Evolutionary conservation across 2,329 filamentous ascomycete genomes (phyloP).

Genomic region (Xylaria sp.): DNA sequence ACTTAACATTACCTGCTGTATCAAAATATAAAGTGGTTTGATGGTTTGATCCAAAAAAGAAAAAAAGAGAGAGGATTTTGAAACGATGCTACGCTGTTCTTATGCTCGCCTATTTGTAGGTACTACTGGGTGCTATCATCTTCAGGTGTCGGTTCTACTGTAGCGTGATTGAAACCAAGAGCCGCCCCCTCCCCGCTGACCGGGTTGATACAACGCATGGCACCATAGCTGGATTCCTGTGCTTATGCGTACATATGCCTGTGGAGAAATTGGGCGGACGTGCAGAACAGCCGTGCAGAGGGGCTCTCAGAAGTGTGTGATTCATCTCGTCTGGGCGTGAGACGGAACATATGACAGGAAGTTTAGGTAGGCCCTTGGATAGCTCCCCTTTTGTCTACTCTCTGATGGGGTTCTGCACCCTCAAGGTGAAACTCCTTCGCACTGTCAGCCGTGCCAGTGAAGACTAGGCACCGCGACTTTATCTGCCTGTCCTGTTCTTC

Average conservation of each 20-base stretch:
- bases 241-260: conserved; percentile 6
- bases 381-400: conserved; percentile 11
- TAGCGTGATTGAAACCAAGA: conserved; percentile 22
- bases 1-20: neutral
- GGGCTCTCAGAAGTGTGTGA: conserved; percentile 2
- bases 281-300: conserved; percentile 13
- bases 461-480: conserved; percentile 8
- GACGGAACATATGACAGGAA: conserved; percentile 20
- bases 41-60: neutral
- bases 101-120: conserved; percentile 16
- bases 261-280: conserved; percentile 29
- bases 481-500: conserved; percentile 2
- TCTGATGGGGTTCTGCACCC: conserved; percentile 12
- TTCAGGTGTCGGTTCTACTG: conserved; percentile 12
- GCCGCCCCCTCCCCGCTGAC: conserved; percentile 21
- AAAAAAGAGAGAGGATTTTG: conserved; percentile 4
- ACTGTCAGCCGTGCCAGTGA: conserved; percentile 5
- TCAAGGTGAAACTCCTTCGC: conserved; percentile 24
- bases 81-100: conserved; percentile 17
- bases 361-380: neutral
- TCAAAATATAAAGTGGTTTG: neutral
- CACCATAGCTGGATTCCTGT: conserved; percentile 14
- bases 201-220: conserved; percentile 16
- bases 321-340: conserved; percentile 11
- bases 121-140: conserved; percentile 5